Evolutionary conservation across 208 protist species (phyloP), one percentile per base, ranked within the genome.

Genomic region (Strigomonas culicis): DNA sequence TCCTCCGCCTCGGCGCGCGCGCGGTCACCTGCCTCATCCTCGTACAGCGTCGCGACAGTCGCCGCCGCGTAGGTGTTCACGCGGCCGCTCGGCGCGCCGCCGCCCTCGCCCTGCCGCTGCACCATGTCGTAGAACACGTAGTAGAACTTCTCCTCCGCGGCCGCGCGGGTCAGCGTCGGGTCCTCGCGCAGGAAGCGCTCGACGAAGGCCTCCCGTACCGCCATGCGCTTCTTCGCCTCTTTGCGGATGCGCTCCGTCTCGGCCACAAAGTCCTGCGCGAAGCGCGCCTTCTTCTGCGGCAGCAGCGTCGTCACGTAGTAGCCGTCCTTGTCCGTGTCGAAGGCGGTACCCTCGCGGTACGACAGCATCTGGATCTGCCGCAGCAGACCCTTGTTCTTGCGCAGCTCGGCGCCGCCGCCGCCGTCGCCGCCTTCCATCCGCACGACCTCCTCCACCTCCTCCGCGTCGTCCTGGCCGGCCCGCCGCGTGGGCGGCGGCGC

Each of bases 331-430:
- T 84, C 75, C 17, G 77, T 75, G 34, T 89, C 6, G 36, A 41
- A 41, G 13, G 6, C 8, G 13, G 8, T 41, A 13, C 36, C 8
- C 36, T 13, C 59, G 24, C 51, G 47, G 25, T 63, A 63, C 22
- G 47, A 19, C 46, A 95, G 70, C 51, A 75, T 75, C 52, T 77
- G 70, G 17, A 95, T 70, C 70, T 95, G 89, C 49, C 90, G 82
- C 27, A 93, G 78, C 10, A 90, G 73, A 17, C 89, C 89, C 59
- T 90, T 91, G 66, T 95, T 91, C 34, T 86, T 84, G 50, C 59
- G 66, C 34, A 82, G 84, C 69, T 90, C 84, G n/a, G n/a, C n/a
- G n/a, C n/a, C n/a, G n/a, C n/a, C n/a, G n/a, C n/a, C n/a, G n/a
- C n/a, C n/a, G n/a, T n/a, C n/a, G n/a, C n/a, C n/a, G n/a, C n/a